Evolutionary conservation across 306 rosid species (phyloP), one percentile per base, ranked within the genome.

Genomic region (Luffa aegyptiaca): DNA sequence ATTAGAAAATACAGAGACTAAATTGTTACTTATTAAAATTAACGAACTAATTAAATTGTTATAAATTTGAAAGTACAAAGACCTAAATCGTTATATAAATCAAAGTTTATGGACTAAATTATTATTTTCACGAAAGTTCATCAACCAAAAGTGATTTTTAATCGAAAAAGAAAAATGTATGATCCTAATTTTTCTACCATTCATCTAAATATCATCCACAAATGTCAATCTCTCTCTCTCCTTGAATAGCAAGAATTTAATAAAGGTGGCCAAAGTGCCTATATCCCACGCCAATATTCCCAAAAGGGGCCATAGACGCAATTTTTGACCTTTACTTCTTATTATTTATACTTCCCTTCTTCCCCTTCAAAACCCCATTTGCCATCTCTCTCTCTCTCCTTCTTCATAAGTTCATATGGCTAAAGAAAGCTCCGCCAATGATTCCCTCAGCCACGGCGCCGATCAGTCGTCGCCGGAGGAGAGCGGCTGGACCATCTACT

Each of bases 401-500:
- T 36, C 21, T 16, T 65, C 31, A 26, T 26, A 26, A 2, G 26
- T 41, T 44, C 70, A 12, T 13, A 77, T 56, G 80, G 69, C 51
- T 33, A 58, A 57, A 21, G 39, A 58, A 42, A 77, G 20, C 80
- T 61, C 80, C 44, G n/a, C 61, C 75, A 36, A n/a, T 26, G n/a
- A 8, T 18, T 78, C 69, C 82, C 21, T 77, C 70, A 58, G 53
- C 44, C 62, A 62, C 70, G 77, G 33, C 20, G 36, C 14, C 11
- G 20, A 70, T 64, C 86, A 82, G 37, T 81, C 84, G 37, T 81
- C 84, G 62, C 53, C 83, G 31, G 93, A 91, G 72, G 98, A 94
- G 85, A 94, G 97, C 75, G 89, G 95, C 39, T 94, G 97, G 98
- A 92, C 97, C 16, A 53, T 44, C 74, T 94, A 94, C 86, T 87